Evolutionary conservation across 2,329 filamentous ascomycete species (phyloP), one percentile per base, ranked within the genome.

Genomic region (Lachnellula suecica): DNA sequence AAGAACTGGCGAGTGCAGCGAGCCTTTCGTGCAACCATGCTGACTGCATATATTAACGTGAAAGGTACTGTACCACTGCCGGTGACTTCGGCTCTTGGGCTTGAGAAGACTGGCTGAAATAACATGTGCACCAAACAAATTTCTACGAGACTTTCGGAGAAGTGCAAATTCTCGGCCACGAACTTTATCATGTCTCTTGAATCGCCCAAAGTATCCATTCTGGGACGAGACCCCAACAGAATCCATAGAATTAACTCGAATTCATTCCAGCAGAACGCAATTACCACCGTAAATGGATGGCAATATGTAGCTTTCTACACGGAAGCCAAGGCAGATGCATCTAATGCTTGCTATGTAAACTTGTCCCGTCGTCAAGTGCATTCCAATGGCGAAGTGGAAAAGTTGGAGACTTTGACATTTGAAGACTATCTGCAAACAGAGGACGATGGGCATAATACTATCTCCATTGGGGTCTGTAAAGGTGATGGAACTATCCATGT

Each of bases 371-470:
- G 57, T 22, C 25, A 37, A 38, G 25, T 49, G 13, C 4, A 43
- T 22, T 13, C 40, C 2, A 3, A 10, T 9, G 4, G 7, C 7
- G 3, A 20, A 38, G 40, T 27, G 22, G 15, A 22, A 35, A 37
- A 15, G 37, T 64, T 60, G 59, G 52, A 59, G 24, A 56, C 24
- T 7, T n/a, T 64, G 22, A 53, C 38, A 5, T 62, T 64, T 24
- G 41, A 29, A 9, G 63, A 65, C 31, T 63, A 62, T 47, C 44
- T 56, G 13, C 60, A 64, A 37, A 47, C 24, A 17, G 48, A 25
- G 27, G 63, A 65, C 48, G 62, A 63, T 57, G 62, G 63, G 5
- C 59, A 62, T 40, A 59, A 63, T 41, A 61, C 54, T 1, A 60
- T 63, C 24, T 62, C 57, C 4, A 53, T 65, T 17, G 62, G 60